Evolutionary conservation across 108 stramenopile species (phyloP), one percentile per base, ranked within the genome.

Genomic region (Chaetoceros tenuissimus): DNA sequence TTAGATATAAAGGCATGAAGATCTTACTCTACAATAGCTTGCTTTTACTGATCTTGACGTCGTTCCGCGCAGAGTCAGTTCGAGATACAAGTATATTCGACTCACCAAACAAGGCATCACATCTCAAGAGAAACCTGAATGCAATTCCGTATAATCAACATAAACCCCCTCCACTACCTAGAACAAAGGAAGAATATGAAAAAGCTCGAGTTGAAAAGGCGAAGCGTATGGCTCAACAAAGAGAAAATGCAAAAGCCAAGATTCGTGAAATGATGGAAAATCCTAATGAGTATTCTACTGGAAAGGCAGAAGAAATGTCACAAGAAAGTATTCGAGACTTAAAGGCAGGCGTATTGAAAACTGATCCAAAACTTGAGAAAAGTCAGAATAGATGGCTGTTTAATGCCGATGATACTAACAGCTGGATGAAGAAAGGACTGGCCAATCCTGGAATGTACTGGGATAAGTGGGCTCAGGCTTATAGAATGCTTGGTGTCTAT

Each of bases 381-480:
- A 5, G 8, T 10, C 8, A 40, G 13, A 13, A 13, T 40, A 40
- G 34, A 40, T 40, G 34, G 34, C 13, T 40, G 34, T 40, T 5
- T 5, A 40, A 40, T 40, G 5, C 13, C 8, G 34, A 5, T 10
- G 34, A 13, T 5, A 10, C 34, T 5, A 13, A 13, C 5, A 40
- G 34, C 13, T 40, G 8, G 13, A 40, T 10, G 13, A 40, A 40
- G 34, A 40, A 13, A 10, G 13, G 13, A 10, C 5, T 40, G 5
- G 34, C 34, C 5, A 13, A 40, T 40, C 34, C 34, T 40, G 5
- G 8, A 13, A 59, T 67, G 24, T 75, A 84, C 52, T 84, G 76
- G 40, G 80, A 85, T 57, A 85, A 82, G 72, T 91, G 89, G 89
- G 65, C 67, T 29, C 89, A 91, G 66, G 89, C 83, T 13, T 91